Evolutionary conservation across 2,329 filamentous ascomycete species (phyloP).

Genomic region (Sarocladiaceae sp.): DNA sequence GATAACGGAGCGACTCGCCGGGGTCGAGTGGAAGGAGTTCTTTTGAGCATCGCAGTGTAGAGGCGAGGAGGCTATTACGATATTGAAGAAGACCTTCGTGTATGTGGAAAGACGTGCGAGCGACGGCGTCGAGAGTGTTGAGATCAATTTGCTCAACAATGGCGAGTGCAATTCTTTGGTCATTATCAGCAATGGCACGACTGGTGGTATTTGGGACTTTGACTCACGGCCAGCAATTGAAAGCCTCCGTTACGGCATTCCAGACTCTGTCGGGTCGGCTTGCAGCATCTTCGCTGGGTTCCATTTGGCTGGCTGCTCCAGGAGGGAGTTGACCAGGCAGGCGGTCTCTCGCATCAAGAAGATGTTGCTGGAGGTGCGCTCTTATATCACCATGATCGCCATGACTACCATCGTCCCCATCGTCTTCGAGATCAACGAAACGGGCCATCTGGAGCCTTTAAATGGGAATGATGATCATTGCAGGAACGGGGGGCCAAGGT

Average conservation of each 20-base stretch:
- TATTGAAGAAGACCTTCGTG: conserved; percentile 73
- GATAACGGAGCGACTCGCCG: conserved; percentile 51
- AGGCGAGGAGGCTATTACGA: conserved; percentile 63
- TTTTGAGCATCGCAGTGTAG: conserved; percentile 74
- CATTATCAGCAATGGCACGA: no score
- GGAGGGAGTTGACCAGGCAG: background rate
- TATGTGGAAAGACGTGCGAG: conserved; percentile 74
- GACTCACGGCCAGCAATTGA: conserved; percentile 30
- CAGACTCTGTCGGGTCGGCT: conserved; percentile 12
- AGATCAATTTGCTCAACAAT: conserved; percentile 76
- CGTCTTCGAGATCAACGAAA: conserved; percentile 12
- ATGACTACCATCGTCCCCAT: conserved; percentile 7
- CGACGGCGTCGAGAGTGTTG: conserved; percentile 78
- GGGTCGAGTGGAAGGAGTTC: conserved; percentile 52
- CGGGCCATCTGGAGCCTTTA: conserved; percentile 10
- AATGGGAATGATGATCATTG: conserved; percentile 8
- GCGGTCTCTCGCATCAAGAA: background rate
- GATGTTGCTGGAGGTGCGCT: conserved; percentile 1
- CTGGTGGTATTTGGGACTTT: no score
- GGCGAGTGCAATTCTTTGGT: conserved; percentile 68
- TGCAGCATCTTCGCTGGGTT: conserved; percentile 3
- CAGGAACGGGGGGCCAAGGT: background rate
- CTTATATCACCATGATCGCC: background rate
- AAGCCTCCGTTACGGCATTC: conserved; percentile 22
- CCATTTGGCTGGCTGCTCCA: background rate